phyloP scores from a whole-genome alignment of 106 monocot genomes.

The Dendrobium chrysotoxum region DNA sequence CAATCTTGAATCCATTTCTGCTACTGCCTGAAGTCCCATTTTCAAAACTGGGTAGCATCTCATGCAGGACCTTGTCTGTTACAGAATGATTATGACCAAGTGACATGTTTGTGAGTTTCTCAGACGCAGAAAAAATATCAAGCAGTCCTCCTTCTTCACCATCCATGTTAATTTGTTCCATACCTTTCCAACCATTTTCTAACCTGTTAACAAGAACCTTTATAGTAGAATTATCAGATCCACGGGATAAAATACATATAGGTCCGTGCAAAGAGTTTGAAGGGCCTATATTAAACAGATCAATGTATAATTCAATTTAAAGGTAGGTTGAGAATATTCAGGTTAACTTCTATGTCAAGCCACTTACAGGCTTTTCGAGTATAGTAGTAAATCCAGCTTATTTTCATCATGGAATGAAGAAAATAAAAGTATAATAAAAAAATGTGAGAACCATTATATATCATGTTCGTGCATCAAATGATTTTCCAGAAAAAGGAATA shows the following conservation, averaged over 20 bases:
- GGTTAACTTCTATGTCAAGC: background rate
- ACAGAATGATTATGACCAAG: background rate
- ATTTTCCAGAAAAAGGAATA: background rate
- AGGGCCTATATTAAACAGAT: background rate
- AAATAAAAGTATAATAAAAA: too few species aligned
- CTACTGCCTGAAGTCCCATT: background rate
- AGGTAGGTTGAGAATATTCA: background rate
- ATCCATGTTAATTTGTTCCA: background rate
- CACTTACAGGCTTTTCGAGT: too few species aligned
- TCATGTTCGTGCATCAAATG: background rate
- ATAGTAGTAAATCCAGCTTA: too few species aligned
- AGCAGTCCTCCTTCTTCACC: background rate
- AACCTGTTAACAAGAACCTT: conserved; percentile 8
- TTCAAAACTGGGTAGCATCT: conserved; percentile 3
- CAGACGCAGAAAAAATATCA: background rate
- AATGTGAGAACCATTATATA: background rate
- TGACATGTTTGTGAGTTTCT: background rate
- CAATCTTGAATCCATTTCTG: background rate
- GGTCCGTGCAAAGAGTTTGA: background rate
- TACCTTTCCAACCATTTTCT: conserved; percentile 1
- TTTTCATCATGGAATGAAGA: too few species aligned
- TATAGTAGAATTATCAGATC: conserved; percentile 9
- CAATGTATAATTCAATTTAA: background rate
- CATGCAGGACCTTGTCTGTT: background rate
- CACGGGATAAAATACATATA: conserved; percentile 1